Base-by-base conservation (phyloP, 257 asterid species). In the Petrea volubilis region DNA sequence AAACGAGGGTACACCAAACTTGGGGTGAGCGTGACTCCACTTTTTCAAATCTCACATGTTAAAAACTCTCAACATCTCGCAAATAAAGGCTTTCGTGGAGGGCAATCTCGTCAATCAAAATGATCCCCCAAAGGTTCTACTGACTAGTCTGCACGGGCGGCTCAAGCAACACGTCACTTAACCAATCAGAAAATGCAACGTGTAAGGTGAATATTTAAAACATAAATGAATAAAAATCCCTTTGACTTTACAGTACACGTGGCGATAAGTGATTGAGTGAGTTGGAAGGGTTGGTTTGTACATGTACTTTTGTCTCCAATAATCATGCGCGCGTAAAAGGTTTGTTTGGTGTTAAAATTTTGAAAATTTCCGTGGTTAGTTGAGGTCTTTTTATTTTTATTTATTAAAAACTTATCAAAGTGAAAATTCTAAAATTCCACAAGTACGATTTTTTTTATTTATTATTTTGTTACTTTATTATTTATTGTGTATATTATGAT, bases 201-300 rank as follows among this genome's bases (percentile, higher is more conserved):
- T 78, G 14, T 2, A 38, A n/a, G 4, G 27, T 41, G 3, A 12
- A 31, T 11, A 6, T 41, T 40, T 1, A 4, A 12, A 24, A 28
- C 9, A 15, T 9, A 10, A 7, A 29, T 5, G 13, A 13, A 25
- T 1, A 5, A 56, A 47, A 44, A 14, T 52, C 33, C 13, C 36
- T n/a, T n/a, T n/a, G n/a, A n/a, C n/a, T n/a, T n/a, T n/a, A 47
- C 78, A 83, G 24, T 77, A 63, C 85, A 83, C 80, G 83, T 81
- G 85, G 82, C 81, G 78, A 79, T 6, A 76, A 81, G 50, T 74
- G 73, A 73, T 80, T 47, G 65, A 70, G 68, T 41, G 33, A 60
- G 58, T 24, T 10, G 57, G 28, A 50, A 34, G 44, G 25, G 9
- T 52, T 56, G 63, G 34, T 25, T 38, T 36, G 41, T 11, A 68